phyloP scores from a whole-genome alignment of 495 filamentous ascomycete genomes.

The Aspergillus biplanus region DNA sequence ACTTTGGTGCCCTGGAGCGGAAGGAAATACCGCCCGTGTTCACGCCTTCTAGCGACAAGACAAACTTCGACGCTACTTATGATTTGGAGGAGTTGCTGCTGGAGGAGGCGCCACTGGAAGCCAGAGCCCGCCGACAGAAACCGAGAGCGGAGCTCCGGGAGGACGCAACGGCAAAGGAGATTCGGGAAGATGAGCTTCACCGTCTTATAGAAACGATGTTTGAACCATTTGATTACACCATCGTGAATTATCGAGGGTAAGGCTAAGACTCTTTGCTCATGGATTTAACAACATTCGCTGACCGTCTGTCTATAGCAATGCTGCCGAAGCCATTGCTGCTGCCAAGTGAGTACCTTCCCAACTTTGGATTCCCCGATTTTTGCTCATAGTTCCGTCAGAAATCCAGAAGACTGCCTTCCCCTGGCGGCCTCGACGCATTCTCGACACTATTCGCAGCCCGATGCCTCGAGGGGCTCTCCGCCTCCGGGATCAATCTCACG shows the following conservation, averaged over 20 bases:
- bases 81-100: constrained; percentile 92
- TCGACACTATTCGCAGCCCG: constrained; percentile 46
- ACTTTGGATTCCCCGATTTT: constrained; percentile 16
- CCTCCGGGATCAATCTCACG: constrained; percentile 30
- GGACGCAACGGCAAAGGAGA: constrained; percentile 94
- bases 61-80: constrained; percentile 98
- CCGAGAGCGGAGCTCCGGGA: constrained; percentile 88
- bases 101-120: constrained; percentile 94
- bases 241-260: constrained; percentile 67
- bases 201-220: constrained; percentile 94
- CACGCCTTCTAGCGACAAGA: constrained; percentile 91
- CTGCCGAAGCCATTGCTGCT: constrained; percentile 47
- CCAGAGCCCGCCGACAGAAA: constrained; percentile 88
- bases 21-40: constrained; percentile 94
- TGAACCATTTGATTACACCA: constrained; percentile 93
- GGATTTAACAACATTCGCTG: background rate
- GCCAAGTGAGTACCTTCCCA: constrained; percentile 33
- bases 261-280: constrained; percentile 18
- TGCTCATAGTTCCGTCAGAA: constrained; percentile 25
- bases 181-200: constrained; percentile 91
- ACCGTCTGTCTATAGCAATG: constrained; percentile 36
- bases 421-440: constrained; percentile 37
- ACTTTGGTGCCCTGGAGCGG: constrained; percentile 82
- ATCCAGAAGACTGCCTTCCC: constrained; percentile 48
- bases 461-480: constrained; percentile 35